Conservation (phyloP, 441 rosid genomes). For the Iberis amara region DNA sequence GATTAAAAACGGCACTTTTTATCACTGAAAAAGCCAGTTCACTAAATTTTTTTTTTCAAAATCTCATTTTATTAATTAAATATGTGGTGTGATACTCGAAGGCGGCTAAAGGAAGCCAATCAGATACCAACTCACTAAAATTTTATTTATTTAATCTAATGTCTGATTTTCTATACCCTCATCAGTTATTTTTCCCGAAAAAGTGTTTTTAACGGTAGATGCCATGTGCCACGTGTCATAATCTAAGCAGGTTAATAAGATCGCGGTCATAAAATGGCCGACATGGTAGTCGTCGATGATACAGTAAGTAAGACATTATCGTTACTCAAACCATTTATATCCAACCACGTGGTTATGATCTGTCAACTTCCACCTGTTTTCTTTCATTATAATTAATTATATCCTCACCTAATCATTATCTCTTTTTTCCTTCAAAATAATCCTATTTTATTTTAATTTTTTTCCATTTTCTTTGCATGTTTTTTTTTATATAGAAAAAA, state of each 20-base stretch:
- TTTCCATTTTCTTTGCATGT: no score
- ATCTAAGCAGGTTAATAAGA: background rate
- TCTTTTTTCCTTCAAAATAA: background rate
- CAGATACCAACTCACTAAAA: no score
- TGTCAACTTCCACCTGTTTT: conserved; percentile 1
- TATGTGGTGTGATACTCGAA: no score
- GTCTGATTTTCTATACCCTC: no score
- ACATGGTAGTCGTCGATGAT: conserved; percentile 5
- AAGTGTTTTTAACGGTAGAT: conserved; percentile 7
- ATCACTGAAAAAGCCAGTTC: no score
- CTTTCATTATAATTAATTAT: no score
- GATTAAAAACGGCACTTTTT: no score
- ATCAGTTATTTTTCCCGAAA: conserved; percentile 1
- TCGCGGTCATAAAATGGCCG: conserved; percentile 11
- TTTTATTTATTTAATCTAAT: no score
- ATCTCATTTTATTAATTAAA: no score
- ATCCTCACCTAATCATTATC: background rate
- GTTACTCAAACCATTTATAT: conserved; percentile 6
- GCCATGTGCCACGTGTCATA: background rate
- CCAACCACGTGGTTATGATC: conserved; percentile 32
- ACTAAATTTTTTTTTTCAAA: no score
- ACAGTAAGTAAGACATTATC: background rate
- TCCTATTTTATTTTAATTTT: background rate
- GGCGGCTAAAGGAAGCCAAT: no score
- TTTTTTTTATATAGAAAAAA: no score